Conservation (phyloP, 768 basidiomycete genomes). For the Gautieria morchelliformis region DNA sequence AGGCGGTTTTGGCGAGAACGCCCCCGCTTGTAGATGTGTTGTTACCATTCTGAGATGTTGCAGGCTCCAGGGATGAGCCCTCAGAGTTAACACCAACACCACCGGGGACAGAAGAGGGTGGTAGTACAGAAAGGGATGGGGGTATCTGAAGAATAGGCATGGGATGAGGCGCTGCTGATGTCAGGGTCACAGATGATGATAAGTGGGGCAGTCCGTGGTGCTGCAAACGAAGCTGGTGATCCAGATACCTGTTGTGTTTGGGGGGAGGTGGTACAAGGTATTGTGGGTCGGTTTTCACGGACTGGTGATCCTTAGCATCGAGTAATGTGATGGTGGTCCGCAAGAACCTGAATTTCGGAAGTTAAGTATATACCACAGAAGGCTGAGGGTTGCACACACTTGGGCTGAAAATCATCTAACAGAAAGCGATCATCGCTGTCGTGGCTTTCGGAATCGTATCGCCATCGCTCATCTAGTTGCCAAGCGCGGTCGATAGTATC, state of each 20-base stretch:
- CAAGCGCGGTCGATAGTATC: constrained; percentile 29
- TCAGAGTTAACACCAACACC: background rate
- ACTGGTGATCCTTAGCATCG: constrained; percentile 36
- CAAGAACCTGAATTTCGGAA: constrained; percentile 33
- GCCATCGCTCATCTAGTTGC: constrained; percentile 51
- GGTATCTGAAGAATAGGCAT: background rate
- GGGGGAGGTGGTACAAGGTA: constrained; percentile 7
- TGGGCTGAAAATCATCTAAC: constrained; percentile 61
- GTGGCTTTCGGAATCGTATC: constrained; percentile 58
- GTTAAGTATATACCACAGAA: background rate
- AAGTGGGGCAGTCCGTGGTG: background rate
- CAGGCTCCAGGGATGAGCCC: background rate
- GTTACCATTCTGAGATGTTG: background rate
- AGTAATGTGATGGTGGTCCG: constrained; percentile 47
- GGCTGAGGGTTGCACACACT: constrained; percentile 22
- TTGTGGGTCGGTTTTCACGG: constrained; percentile 13
- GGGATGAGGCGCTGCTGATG: background rate
- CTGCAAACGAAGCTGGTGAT: constrained; percentile 6
- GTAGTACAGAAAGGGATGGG: background rate
- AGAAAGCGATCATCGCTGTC: constrained; percentile 46
- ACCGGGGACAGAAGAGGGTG: background rate
- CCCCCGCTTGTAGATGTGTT: background rate
- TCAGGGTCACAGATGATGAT: background rate
- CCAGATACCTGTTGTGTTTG: constrained; percentile 8
- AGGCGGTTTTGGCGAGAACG: background rate